A percentile compares a stretch with the other conserved stretches of the same genome.
Evolutionary conservation across 2,329 filamentous ascomycete genomes (phyloP).

Genomic region (Graphiopsis chlorocephala): DNA sequence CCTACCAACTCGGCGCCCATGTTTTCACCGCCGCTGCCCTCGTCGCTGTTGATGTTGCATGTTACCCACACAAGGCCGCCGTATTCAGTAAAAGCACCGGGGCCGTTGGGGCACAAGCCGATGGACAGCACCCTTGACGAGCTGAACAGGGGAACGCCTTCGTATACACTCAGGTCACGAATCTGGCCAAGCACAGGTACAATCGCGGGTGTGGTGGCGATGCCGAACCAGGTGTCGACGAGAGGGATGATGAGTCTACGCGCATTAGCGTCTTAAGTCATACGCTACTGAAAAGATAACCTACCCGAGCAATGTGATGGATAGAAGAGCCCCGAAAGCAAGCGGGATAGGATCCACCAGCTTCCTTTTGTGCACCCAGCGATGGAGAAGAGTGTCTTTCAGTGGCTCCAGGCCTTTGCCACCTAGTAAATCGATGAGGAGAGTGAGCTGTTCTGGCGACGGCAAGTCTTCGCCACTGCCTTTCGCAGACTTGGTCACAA

Average conservation of each 20-base stretch:
- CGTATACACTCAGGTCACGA: too few relatives aligned
- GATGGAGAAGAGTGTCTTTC: not conserved
- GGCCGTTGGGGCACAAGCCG: not conserved
- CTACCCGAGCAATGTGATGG: not conserved
- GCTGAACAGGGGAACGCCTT: too few relatives aligned
- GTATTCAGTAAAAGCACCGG: not conserved
- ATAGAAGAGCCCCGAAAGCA: not conserved
- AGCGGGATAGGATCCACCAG: not conserved
- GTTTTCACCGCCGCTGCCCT: not conserved
- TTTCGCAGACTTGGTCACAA: slow-evolving; percentile 1
- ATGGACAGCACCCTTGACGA: not conserved
- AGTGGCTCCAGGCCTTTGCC: not conserved
- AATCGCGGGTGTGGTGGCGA: not conserved
- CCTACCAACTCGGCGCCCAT: not conserved
- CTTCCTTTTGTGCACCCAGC: not conserved
- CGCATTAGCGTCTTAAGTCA: not conserved
- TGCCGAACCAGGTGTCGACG: not conserved
- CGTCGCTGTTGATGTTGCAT: not conserved
- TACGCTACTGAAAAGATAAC: too few relatives aligned
- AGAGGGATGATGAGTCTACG: not conserved
- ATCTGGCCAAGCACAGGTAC: too few relatives aligned
- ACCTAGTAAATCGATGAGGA: not conserved
- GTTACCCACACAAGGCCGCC: not conserved
- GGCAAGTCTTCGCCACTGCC: not conserved
- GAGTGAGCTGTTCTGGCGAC: not conserved